Evolutionary conservation across 805 yeast species (phyloP).

Genomic region (Candida suzukii): DNA sequence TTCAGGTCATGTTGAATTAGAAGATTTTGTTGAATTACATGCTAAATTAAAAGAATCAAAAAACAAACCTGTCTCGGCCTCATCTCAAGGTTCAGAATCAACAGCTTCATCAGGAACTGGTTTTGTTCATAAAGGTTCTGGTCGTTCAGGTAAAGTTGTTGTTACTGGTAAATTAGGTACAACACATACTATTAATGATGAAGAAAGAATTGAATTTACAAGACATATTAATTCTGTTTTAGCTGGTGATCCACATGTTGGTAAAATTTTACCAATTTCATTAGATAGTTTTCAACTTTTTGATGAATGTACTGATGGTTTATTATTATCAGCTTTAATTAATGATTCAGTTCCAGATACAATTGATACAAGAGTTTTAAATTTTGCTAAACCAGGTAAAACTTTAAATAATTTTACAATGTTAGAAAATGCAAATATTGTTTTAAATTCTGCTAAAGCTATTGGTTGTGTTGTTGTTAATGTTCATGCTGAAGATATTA

Average conservation of each 20-base stretch:
- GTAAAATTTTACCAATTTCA: conserved; percentile 82
- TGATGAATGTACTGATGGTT: conserved; percentile 94
- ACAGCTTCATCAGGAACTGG: conserved; percentile 24
- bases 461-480: conserved; percentile 98
- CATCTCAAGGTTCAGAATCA: conserved; percentile 4
- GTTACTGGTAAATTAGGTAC: conserved; percentile 86
- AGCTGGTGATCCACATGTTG: conserved; percentile 82
- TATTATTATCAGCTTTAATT: conserved; percentile 85
- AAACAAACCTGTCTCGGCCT: conserved; percentile 15
- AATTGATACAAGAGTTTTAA: conserved; percentile 94
- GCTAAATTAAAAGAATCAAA: conserved; percentile 65
- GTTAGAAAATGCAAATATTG: conserved; percentile 95
- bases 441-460: conserved; percentile 96
- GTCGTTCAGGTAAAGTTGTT: conserved; percentile 42
- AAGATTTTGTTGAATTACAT: conserved; percentile 81
- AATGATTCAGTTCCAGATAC: conserved; percentile 98
- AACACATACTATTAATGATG: conserved; percentile 94
- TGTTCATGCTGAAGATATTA: conserved; percentile 90
- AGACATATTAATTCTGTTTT: conserved; percentile 90
- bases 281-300: conserved; percentile 91
- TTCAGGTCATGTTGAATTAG: conserved; percentile 93
- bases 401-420: conserved; percentile 87
- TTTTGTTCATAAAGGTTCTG: conserved; percentile 43
- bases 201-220: conserved; percentile 92
- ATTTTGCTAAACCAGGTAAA: conserved; percentile 77